phyloP scores from a whole-genome alignment of 2,329 filamentous ascomycete species.

The Aspergillus udagawae region DNA sequence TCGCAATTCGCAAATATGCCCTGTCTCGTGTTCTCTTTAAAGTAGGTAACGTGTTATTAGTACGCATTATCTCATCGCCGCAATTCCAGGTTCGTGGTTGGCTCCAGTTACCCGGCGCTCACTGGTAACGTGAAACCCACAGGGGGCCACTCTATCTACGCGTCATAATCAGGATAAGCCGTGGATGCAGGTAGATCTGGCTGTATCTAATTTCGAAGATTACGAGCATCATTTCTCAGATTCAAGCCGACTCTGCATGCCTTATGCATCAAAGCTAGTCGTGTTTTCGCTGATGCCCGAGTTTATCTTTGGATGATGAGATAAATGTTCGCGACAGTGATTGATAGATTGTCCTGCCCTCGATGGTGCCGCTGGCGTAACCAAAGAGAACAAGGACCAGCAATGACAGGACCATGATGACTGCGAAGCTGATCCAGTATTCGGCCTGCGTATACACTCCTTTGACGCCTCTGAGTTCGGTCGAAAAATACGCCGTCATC shows the following conservation, averaged over 20 bases:
- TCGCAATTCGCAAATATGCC: neutral
- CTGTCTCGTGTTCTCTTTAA: slow-evolving; percentile 8
- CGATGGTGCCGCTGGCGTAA: slow-evolving; percentile 53
- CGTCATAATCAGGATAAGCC: slow-evolving; percentile 2
- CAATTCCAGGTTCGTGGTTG: neutral
- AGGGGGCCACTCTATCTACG: slow-evolving; percentile 7
- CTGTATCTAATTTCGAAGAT: neutral
- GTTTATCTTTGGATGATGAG: slow-evolving; percentile 25
- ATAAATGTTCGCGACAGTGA: slow-evolving; percentile 39
- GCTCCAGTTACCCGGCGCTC: neutral
- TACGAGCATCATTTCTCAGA: neutral
- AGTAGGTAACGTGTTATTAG: neutral
- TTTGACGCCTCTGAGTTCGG: slow-evolving; percentile 57
- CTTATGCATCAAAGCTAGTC: slow-evolving; percentile 1
- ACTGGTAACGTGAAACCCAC: slow-evolving; percentile 2
- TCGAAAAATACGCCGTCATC: slow-evolving; percentile 71
- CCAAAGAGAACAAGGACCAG: slow-evolving; percentile 56
- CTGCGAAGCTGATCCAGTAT: slow-evolving; percentile 66
- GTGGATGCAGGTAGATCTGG: neutral
- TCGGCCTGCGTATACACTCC: slow-evolving; percentile 55
- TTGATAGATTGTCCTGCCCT: slow-evolving; percentile 51
- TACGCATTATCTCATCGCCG: neutral
- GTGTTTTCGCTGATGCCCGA: slow-evolving; percentile 17
- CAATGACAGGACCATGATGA: slow-evolving; percentile 59
- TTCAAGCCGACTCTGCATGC: neutral